These are phyloP conservation scores for Diutina scorzettiae DNA, from an alignment of 1,139 yeast genomes.

Conservation along the genomic window DNA sequence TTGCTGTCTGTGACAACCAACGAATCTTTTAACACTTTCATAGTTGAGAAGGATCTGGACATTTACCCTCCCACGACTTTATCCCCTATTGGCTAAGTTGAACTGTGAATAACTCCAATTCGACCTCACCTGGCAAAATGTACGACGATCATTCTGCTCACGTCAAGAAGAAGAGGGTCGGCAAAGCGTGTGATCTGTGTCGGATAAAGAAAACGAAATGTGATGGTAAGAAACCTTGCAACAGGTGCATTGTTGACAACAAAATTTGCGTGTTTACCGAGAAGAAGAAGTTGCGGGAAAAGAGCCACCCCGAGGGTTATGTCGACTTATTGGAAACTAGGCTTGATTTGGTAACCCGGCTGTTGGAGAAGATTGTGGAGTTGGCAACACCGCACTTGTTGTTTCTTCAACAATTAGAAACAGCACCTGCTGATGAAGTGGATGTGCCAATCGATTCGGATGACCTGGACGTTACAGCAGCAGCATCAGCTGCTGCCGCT, in stretches of 20 bases:
- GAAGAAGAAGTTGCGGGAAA: slow-evolving; percentile 49
- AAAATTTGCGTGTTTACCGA: slow-evolving; percentile 68
- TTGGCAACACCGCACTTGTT: slow-evolving; percentile 25
- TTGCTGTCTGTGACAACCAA: too few relatives aligned
- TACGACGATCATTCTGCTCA: slow-evolving; percentile 4
- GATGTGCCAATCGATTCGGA: slow-evolving; percentile 7
- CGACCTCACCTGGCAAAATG: too few relatives aligned
- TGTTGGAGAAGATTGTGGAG: slow-evolving; percentile 32
- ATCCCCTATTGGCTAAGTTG: too few relatives aligned
- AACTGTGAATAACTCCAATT: too few relatives aligned
- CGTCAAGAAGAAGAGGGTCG: slow-evolving; percentile 53
- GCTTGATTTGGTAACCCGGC: slow-evolving; percentile 45
- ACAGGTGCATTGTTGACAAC: slow-evolving; percentile 55
- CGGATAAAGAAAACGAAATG: slow-evolving; percentile 65
- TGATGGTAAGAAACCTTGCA: slow-evolving; percentile 70
- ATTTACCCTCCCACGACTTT: too few relatives aligned
- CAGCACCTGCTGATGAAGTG: slow-evolving; percentile 5
- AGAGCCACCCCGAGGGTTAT: slow-evolving; percentile 51
- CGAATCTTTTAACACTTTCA: too few relatives aligned
- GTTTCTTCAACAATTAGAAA: slow-evolving; percentile 17
- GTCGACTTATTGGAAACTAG: slow-evolving; percentile 64
- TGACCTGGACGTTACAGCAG: background rate
- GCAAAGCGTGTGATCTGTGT: slow-evolving; percentile 75
- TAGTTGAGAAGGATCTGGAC: too few relatives aligned
- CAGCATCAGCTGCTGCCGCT: slow-evolving; percentile 2